Conservation (phyloP, 2,329 filamentous ascomycete species). For the Aspergillus brasiliensis region DNA sequence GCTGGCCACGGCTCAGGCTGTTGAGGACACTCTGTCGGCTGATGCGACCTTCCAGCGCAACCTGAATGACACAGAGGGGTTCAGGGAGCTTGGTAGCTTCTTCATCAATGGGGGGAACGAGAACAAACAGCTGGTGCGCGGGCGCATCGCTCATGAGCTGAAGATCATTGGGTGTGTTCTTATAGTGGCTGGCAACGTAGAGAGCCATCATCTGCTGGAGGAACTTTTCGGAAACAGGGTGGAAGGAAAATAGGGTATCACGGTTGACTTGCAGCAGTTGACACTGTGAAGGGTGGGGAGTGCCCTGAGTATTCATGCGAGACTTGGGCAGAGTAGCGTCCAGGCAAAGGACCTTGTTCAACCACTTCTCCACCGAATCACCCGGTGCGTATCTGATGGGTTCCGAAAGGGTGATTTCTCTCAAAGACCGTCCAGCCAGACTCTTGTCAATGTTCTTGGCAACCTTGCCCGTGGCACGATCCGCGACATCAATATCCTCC, state of each 20-base stretch:
- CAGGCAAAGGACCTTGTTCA: slow-evolving; percentile 90
- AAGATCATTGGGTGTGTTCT: slow-evolving; percentile 97
- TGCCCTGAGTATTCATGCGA: slow-evolving; percentile 72
- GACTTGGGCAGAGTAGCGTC: slow-evolving; percentile 86
- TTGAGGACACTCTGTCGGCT: slow-evolving; percentile 90
- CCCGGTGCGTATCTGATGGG: slow-evolving; percentile 93
- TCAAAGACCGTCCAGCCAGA: slow-evolving; percentile 72
- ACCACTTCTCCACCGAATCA: slow-evolving; percentile 91
- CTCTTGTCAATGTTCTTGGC: slow-evolving; percentile 64
- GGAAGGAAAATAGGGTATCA: slow-evolving; percentile 96
- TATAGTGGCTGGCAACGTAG: slow-evolving; percentile 96
- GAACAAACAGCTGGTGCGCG: slow-evolving; percentile 92
- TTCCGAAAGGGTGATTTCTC: slow-evolving; percentile 89
- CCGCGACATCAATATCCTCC: slow-evolving; percentile 68
- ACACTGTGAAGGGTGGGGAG: slow-evolving; percentile 87
- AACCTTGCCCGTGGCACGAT: slow-evolving; percentile 75
- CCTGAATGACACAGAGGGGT: slow-evolving; percentile 90
- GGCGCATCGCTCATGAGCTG: slow-evolving; percentile 98
- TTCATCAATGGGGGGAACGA: slow-evolving; percentile 82
- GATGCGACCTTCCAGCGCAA: slow-evolving; percentile 92
- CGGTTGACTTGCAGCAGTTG: slow-evolving; percentile 93
- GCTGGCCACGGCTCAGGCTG: slow-evolving; percentile 82
- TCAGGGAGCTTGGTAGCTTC: slow-evolving; percentile 79
- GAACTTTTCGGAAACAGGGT: slow-evolving; percentile 95
- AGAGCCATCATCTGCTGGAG: slow-evolving; percentile 97